phyloP scores from a whole-genome alignment of 495 filamentous ascomycete genomes.

The Margaritispora aquatica region DNA sequence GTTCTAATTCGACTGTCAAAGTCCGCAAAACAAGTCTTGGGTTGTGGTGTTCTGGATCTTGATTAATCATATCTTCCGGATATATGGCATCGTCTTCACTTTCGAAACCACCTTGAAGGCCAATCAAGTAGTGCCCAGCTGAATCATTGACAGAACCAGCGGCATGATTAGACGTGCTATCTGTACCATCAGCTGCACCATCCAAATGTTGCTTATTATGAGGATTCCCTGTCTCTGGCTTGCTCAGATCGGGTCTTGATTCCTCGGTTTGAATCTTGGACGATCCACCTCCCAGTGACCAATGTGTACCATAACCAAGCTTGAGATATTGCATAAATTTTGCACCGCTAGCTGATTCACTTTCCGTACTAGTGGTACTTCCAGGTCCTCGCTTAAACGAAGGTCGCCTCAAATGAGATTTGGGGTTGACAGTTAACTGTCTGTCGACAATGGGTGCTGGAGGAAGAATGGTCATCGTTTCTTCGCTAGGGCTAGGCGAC shows the following conservation, averaged over 20 bases:
- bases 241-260: too few species aligned
- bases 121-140: conserved; percentile 63
- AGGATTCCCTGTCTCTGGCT: background rate
- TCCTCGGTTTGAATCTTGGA: background rate
- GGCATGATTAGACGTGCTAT: background rate
- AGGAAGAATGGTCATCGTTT: conserved; percentile 2
- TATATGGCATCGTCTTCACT: conserved; percentile 3
- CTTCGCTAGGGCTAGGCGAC: background rate
- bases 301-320: conserved; percentile 50
- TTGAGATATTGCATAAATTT: conserved; percentile 45
- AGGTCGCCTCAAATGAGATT: background rate
- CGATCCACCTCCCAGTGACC: conserved; percentile 33
- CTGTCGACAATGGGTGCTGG: conserved; percentile 9
- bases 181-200: background rate
- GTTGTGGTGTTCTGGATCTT: conserved; percentile 28
- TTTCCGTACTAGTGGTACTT: conserved; percentile 14
- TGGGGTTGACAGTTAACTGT: background rate
- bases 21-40: conserved; percentile 38
- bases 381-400: conserved; percentile 2
- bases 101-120: conserved; percentile 56
- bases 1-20: conserved; percentile 43
- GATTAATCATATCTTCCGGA: conserved; percentile 3
- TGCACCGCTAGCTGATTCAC: conserved; percentile 29
- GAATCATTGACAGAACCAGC: conserved; percentile 7
- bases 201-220: background rate